Percentiles rank a stretch among this genome's conserved stretches.
These are phyloP conservation scores for Leonotis leonurus DNA, from an alignment of 257 asterid genomes.

Conservation along the genomic window DNA sequence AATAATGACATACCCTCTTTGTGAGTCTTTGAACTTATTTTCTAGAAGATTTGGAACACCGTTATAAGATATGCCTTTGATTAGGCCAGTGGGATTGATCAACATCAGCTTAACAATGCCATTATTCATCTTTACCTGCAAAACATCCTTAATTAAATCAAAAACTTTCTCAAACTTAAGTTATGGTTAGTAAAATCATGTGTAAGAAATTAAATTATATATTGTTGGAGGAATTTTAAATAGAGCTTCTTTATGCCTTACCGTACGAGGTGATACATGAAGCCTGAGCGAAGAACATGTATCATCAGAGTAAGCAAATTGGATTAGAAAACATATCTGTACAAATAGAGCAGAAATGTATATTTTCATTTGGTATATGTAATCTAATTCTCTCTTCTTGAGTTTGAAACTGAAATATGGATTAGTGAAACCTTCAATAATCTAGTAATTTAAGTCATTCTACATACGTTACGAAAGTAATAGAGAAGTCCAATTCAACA, in stretches of 20 bases:
- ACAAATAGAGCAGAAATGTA: neutral
- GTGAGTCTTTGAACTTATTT: constrained; percentile 7
- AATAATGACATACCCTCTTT: constrained; percentile 35
- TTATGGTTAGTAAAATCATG: no score
- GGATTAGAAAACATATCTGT: neutral
- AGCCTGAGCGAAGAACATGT: constrained; percentile 18
- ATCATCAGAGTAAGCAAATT: neutral
- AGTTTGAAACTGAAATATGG: no score
- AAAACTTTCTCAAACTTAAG: neutral
- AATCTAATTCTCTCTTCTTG: no score
- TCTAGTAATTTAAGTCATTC: no score
- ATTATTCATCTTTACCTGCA: constrained; percentile 45
- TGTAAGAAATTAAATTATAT: neutral
- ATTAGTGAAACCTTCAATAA: no score
- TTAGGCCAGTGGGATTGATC: constrained; percentile 34
- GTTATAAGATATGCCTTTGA: constrained; percentile 30
- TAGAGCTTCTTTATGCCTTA: constrained; percentile 11
- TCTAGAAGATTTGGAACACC: constrained; percentile 39
- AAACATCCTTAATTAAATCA: neutral
- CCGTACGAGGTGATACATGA: neutral
- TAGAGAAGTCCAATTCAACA: no score
- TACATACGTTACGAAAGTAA: no score
- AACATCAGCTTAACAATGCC: constrained; percentile 39
- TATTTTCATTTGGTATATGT: neutral
- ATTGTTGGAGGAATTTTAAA: neutral